Conservation (phyloP, 73 alveolate species). For the Tetrahymena malaccensis region DNA sequence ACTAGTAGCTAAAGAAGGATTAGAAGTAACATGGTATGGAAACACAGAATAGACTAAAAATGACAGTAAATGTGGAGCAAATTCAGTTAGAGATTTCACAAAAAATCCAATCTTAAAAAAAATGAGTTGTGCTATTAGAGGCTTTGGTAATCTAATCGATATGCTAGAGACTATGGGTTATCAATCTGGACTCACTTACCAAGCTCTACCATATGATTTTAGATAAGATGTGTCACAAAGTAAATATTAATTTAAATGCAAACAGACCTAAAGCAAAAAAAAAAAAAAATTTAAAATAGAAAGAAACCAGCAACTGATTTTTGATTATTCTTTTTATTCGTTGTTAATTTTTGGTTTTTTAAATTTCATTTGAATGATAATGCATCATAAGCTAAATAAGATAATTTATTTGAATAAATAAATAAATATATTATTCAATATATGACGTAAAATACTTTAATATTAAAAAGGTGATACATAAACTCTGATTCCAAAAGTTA, state of each 20-base stretch:
- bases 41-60: conserved; percentile 5
- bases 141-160: conserved; percentile 6
- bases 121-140: conserved; percentile 12
- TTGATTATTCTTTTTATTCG: neutral
- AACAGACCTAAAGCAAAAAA: neutral
- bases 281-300: neutral
- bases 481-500: neutral
- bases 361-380: neutral
- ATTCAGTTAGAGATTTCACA: neutral
- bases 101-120: conserved; percentile 2
- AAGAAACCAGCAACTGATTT: neutral
- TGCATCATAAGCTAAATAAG: neutral
- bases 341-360: neutral
- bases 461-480: neutral
- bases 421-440: neutral
- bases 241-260: neutral
- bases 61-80: conserved; percentile 7
- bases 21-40: conserved; percentile 15
- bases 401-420: neutral
- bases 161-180: conserved; percentile 18
- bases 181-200: conserved; percentile 1
- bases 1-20: neutral
- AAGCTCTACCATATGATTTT: conserved; percentile 36
- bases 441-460: neutral
- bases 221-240: neutral